Percentiles rank a stretch among this genome's conserved stretches.
Conservation (phyloP, 495 filamentous ascomycete genomes). For the Tuber indicum region DNA sequence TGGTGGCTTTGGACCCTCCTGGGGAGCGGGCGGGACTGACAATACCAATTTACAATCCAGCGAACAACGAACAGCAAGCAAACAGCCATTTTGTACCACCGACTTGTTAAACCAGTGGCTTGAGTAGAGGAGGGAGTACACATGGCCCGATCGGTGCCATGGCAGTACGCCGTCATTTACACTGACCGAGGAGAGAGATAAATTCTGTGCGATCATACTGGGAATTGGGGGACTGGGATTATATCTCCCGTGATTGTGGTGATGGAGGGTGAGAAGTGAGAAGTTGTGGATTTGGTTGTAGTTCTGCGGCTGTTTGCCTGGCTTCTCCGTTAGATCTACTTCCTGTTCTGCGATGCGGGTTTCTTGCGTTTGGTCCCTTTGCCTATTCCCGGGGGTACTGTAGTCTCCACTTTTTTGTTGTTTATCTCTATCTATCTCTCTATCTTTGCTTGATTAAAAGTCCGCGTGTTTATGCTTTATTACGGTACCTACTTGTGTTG, state of each 20-base stretch:
- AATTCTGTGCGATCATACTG: neutral
- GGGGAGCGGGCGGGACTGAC: neutral
- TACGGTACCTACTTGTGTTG: neutral
- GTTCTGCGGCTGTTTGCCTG: neutral
- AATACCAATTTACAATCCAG: neutral
- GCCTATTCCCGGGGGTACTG: neutral
- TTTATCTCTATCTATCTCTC: neutral
- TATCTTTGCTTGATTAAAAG: neutral
- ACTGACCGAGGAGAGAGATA: neutral
- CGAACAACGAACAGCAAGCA: slow-evolving; percentile 1
- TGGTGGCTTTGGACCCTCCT: neutral
- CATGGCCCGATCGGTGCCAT: neutral
- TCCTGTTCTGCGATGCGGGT: neutral
- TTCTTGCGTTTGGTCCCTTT: neutral
- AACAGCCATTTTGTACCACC: neutral
- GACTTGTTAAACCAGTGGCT: neutral
- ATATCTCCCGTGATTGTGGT: neutral
- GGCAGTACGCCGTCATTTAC: neutral
- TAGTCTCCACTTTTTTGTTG: neutral
- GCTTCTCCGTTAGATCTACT: neutral
- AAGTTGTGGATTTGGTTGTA: neutral
- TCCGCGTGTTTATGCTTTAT: neutral
- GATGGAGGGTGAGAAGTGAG: neutral
- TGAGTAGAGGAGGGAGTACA: neutral
- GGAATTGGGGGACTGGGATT: neutral